Evolutionary conservation across 2,329 filamentous ascomycete species (phyloP).

Genomic region (Annulohypoxylon truncatum): DNA sequence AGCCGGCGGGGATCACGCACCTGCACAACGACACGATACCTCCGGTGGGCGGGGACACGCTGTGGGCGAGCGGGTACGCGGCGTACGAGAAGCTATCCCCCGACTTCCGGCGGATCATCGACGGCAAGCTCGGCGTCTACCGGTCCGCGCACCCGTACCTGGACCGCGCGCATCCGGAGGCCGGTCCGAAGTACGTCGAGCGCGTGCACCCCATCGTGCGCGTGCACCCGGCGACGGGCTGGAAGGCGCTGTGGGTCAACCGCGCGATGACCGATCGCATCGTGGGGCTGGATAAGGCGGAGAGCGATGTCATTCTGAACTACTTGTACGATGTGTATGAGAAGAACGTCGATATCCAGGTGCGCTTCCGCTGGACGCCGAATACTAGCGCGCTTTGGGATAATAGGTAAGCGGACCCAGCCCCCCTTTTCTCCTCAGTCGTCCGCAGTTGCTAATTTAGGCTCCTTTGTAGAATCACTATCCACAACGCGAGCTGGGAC

Average conservation of each 20-base stretch:
- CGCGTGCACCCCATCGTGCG: constrained; percentile 75
- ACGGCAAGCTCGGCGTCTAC: constrained; percentile 74
- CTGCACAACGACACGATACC: constrained; percentile 77
- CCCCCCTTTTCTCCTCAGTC: no score
- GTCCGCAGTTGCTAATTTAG: background rate
- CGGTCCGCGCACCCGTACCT: constrained; percentile 74
- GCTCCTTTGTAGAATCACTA: constrained; percentile 66
- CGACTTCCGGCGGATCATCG: constrained; percentile 75
- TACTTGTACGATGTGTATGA: constrained; percentile 78
- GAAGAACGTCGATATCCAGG: constrained; percentile 76
- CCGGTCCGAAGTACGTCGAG: constrained; percentile 74
- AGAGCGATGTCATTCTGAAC: constrained; percentile 74
- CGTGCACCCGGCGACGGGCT: constrained; percentile 77
- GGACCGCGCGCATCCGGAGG: constrained; percentile 69
- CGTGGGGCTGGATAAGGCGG: constrained; percentile 74
- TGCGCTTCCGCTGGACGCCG: constrained; percentile 77
- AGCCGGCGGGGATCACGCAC: constrained; percentile 77
- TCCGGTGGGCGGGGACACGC: constrained; percentile 73
- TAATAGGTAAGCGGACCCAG: constrained; percentile 62
- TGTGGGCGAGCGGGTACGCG: constrained; percentile 77
- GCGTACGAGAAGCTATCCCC: constrained; percentile 81
- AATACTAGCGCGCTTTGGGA: constrained; percentile 77
- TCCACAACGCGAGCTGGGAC: constrained; percentile 80
- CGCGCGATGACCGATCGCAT: constrained; percentile 75
- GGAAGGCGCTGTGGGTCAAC: constrained; percentile 80